phyloP scores from a whole-genome alignment of 73 alveolate species.

The Durusdinium trenchii region DNA sequence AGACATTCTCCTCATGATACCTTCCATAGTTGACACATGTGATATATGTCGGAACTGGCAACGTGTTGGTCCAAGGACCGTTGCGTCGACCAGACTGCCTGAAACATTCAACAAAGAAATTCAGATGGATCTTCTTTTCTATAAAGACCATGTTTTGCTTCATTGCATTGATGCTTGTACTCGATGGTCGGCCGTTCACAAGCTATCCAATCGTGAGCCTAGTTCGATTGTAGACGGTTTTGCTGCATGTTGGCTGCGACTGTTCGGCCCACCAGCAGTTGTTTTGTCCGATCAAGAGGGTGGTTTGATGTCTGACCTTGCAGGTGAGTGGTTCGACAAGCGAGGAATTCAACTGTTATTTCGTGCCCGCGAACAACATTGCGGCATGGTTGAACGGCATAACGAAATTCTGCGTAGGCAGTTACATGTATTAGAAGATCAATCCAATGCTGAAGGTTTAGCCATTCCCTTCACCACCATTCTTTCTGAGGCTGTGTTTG shows the following conservation, averaged over 20 bases:
- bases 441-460: background rate
- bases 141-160: background rate
- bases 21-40: conserved; percentile 11
- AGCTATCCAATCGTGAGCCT: background rate
- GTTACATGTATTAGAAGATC: background rate
- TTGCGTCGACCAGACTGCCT: background rate
- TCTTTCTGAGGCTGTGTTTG: background rate
- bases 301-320: background rate
- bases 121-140: background rate
- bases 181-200: background rate
- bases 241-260: background rate
- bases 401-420: background rate
- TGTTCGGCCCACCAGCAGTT: background rate
- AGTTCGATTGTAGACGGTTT: background rate
- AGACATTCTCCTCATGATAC: background rate
- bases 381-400: background rate
- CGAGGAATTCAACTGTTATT: background rate
- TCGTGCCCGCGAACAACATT: background rate
- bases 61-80: background rate
- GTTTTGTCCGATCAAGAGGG: conserved; percentile 37
- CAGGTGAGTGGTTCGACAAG: background rate
- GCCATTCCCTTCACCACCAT: background rate
- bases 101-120: background rate
- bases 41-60: conserved; percentile 15
- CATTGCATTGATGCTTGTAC: background rate